Base-by-base conservation (phyloP, 1,284 basidiomycete species). In the Melampsora americana region DNA sequence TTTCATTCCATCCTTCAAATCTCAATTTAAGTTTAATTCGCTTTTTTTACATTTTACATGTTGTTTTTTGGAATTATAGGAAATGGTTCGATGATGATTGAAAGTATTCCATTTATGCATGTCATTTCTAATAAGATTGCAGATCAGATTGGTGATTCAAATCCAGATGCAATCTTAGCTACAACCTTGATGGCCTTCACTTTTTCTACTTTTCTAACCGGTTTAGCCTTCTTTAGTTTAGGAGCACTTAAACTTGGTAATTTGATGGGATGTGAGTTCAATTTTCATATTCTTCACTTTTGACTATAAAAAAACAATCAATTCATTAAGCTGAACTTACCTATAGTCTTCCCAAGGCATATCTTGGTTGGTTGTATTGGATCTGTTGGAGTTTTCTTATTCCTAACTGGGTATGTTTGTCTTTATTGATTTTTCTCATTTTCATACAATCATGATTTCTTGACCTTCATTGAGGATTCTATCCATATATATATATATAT, bases 31-130 rank as follows among this genome's bases (percentile, higher is more conserved):
- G 30, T 56, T 16, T 42, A 9, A 50, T 14, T 42, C 30, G 30
- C 16, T 70, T 35, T 42, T 42, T 23, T 18, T 11, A 42, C 11
- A 50, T 1, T 20, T 48, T 18, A 26, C 11, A 46, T 2, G 44
- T 62, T n/a, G 9, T 61, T 48, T 30, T 26, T 20, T n/a, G 2
- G 11, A 87, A 87, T 90, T 5, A 83, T 91, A 64, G 92, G 90
- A 0, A 98, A 96, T 84, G 94, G 94, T 11, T 95, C 92, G 72
- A 97, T 98, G 94, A 96, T 97, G 93, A 98, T 98, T 78, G 95
- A 98, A 83, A 92, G 94, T 14, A 92, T 96, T 79, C 95, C 95
- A 0, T 98, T 98, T 85, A 96, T 95, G 82, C 95, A 97, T 82
- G 92, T 97, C 77, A 86, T 98, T 62, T 92, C 92, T 5, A 88